A percentile compares a stretch with the other conserved stretches of the same genome.
phyloP scores from a whole-genome alignment of 345 rosid species.

The Geranium brycei region DNA sequence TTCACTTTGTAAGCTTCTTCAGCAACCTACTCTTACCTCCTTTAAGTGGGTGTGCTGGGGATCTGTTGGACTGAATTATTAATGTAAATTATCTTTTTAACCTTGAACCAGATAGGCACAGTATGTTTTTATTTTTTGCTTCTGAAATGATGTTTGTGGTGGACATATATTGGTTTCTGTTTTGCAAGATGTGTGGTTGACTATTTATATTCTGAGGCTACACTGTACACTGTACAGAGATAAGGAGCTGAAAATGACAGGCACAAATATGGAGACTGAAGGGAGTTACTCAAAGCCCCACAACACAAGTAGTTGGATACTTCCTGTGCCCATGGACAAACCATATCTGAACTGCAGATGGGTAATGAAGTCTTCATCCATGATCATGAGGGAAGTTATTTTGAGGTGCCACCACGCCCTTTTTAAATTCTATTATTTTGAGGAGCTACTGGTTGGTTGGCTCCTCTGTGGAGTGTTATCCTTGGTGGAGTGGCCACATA shows the following conservation, averaged over 20 bases:
- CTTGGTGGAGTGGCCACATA: slow-evolving; percentile 20
- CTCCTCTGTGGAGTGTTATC: slow-evolving; percentile 11
- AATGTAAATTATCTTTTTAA: slow-evolving; percentile 1
- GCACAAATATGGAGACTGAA: slow-evolving; percentile 13
- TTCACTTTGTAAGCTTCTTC: neutral
- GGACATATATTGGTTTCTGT: slow-evolving; percentile 7
- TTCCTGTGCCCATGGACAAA: neutral
- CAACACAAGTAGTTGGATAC: slow-evolving; percentile 15
- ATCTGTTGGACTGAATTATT: slow-evolving; percentile 6
- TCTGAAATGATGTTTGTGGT: slow-evolving; percentile 7
- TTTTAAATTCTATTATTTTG: slow-evolving; percentile 12
- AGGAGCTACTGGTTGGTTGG: slow-evolving; percentile 14
- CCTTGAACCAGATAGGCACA: slow-evolving; percentile 9
- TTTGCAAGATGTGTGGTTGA: neutral
- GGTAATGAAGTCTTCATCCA: slow-evolving; percentile 15
- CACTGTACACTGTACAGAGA: slow-evolving; percentile 1
- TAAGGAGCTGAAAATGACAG: slow-evolving; percentile 8
- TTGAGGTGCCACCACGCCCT: slow-evolving; percentile 3
- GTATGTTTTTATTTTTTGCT: slow-evolving; percentile 1
- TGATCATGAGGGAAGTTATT: slow-evolving; percentile 7
- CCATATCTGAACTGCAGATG: too few relatives aligned
- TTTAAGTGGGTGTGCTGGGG: neutral
- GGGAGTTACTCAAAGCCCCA: slow-evolving; percentile 12
- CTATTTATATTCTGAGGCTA: neutral
- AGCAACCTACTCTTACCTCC: neutral